Evolutionary conservation across 1,139 yeast genomes (phyloP), one percentile per base, ranked within the genome.

Genomic region (Geotrichum fermentans): DNA sequence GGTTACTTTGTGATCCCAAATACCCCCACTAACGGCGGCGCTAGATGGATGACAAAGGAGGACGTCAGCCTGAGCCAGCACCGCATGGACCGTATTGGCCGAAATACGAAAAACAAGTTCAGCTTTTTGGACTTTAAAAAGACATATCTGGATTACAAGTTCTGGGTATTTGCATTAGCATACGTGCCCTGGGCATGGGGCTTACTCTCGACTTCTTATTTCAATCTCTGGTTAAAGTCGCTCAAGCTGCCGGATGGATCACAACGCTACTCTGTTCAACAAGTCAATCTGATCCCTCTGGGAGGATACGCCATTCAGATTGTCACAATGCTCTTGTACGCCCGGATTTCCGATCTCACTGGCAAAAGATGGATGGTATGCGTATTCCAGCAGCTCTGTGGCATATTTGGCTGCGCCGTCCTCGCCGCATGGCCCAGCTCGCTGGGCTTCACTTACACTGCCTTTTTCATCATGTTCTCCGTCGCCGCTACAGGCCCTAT

Each of bases 1-100:
- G 70, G 78, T 24, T 77, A 65, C 57, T 75, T 37, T 75, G 73
- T 80, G 55, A 73, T 77, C 57, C 59, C 74, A 53, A 71, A 82
- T 54, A 92, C 92, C 1, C 90, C 89, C 41, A 80, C 85, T 28
- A 89, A 89, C 1, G 57, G 61, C 39, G 59, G 57, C 22, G 52
- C 61, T 1, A 57, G 59, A 53, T 67, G 69, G 66, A 55, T 67
- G 16, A 53, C 52, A 5, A 52, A 57, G 5, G 57, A 57, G 2
- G 68, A 69, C 50, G 53, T 60, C 11, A 55, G 55, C 20, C 54
- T 67, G 36, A 63, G 67, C 4, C 46, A 53, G 26, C 38, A 43
- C 13, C 58, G 71, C 35, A 60, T 60, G 56, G 52, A 49, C n/a
- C 34, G 46, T 11, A 36, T 36, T 20, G 46, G 46, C 3, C 18